These are phyloP conservation scores for Fomitopsis pulvina DNA, from an alignment of 768 basidiomycete genomes.

Conservation along the genomic window DNA sequence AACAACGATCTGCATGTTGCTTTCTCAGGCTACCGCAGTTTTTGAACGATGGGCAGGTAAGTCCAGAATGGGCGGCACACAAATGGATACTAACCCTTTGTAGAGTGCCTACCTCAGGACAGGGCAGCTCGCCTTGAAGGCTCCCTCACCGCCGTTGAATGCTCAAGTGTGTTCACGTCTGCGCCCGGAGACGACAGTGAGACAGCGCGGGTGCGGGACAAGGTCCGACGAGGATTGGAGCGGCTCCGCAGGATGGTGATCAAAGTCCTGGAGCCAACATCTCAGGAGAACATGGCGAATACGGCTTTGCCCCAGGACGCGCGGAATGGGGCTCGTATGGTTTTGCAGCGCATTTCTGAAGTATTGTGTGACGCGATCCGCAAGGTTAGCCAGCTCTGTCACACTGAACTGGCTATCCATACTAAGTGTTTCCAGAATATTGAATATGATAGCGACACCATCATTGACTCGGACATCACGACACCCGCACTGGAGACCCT, in stretches of 20 bases:
- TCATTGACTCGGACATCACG: conserved; percentile 27
- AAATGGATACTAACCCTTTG: too few relatives aligned
- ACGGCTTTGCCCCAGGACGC: conserved; percentile 1
- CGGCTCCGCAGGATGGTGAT: conserved; percentile 45
- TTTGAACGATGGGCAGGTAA: conserved; percentile 28
- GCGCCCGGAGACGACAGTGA: conserved; percentile 28
- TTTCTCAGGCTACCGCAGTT: conserved; percentile 39
- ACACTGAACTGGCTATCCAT: background rate
- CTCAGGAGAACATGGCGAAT: background rate
- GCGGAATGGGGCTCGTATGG: conserved; percentile 9
- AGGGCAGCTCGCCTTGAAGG: conserved; percentile 3
- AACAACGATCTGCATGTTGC: conserved; percentile 30
- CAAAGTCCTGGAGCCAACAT: conserved; percentile 36
- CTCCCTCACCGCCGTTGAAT: conserved; percentile 1
- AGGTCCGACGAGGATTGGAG: conserved; percentile 57
- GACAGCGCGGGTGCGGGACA: conserved; percentile 34
- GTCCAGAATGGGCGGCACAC: too few relatives aligned
- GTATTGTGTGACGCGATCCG: conserved; percentile 25
- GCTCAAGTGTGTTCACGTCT: background rate
- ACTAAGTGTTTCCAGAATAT: background rate
- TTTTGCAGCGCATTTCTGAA: conserved; percentile 33
- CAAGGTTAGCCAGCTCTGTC: conserved; percentile 21
- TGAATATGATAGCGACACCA: conserved; percentile 7
- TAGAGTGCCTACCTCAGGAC: conserved; percentile 7
- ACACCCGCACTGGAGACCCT: conserved; percentile 47